Percentiles rank a stretch among this genome's conserved stretches.
Evolutionary conservation across 495 filamentous ascomycete genomes (phyloP).

Genomic region (Schizothecium vesticola): DNA sequence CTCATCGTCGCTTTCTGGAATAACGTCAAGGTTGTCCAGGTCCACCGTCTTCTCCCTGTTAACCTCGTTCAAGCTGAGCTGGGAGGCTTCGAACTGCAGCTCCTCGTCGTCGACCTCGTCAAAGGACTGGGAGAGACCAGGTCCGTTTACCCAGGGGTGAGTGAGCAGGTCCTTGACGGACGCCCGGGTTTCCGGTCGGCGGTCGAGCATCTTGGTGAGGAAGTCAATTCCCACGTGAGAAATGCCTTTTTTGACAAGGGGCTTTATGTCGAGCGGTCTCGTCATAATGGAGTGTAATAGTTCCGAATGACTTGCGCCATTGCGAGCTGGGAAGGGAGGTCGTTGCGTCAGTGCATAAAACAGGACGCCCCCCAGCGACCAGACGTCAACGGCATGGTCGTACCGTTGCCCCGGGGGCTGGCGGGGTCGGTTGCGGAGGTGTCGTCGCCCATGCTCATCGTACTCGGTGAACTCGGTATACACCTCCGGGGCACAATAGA

Average conservation of each 20-base stretch:
- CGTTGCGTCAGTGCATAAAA: conserved; percentile 70
- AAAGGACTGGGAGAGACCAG: conserved; percentile 32
- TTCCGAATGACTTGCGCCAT: conserved; percentile 45
- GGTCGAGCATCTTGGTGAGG: conserved; percentile 68
- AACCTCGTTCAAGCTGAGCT: conserved; percentile 57
- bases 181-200: conserved; percentile 62
- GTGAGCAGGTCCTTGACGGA: conserved; percentile 56
- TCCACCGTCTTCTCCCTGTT: conserved; percentile 9
- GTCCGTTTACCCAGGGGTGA: conserved; percentile 61
- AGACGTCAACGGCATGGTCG: conserved; percentile 85
- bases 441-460: conserved; percentile 40
- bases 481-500: conserved; percentile 95
- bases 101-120: conserved; percentile 49
- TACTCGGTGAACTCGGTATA: conserved; percentile 76
- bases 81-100: conserved; percentile 54
- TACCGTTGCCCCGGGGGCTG: conserved; percentile 54
- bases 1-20: conserved; percentile 27
- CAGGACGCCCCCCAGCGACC: conserved; percentile 88
- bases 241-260: conserved; percentile 50
- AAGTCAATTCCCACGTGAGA: conserved; percentile 66
- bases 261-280: conserved; percentile 53
- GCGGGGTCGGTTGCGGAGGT: conserved; percentile 34
- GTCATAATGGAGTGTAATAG: conserved; percentile 85
- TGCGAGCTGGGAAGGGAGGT: conserved; percentile 71
- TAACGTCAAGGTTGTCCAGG: conserved; percentile 5